phyloP scores from a whole-genome alignment of 2,329 filamentous ascomycete species.

The Aureobasidium vineae region DNA sequence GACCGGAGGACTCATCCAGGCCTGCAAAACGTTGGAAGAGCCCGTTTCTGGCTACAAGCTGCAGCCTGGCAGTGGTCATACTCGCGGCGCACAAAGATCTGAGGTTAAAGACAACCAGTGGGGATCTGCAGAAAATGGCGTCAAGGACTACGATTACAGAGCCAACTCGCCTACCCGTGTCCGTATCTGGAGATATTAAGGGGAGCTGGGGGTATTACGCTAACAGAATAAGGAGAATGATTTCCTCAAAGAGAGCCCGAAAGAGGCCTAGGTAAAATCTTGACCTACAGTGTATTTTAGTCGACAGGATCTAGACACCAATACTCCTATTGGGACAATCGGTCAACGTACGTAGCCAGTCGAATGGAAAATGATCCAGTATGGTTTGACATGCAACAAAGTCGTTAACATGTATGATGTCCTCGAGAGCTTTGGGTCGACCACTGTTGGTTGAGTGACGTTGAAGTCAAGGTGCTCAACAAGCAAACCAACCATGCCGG shows the following conservation, averaged over 20 bases:
- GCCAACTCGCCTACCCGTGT: neutral
- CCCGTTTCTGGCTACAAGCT: constrained; percentile 16
- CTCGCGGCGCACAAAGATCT: neutral
- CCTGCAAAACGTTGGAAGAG: neutral
- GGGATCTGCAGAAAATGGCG: neutral
- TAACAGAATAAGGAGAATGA: neutral
- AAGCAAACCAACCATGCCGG: neutral
- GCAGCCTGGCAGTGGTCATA: neutral
- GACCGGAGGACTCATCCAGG: constrained; percentile 43
- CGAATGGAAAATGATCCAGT: neutral
- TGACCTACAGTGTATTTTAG: neutral
- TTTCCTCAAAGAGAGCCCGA: neutral
- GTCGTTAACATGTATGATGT: no score
- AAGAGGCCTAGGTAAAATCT: neutral
- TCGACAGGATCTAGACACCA: neutral
- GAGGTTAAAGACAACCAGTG: neutral
- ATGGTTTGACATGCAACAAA: neutral
- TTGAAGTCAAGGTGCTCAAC: neutral
- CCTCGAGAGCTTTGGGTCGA: neutral
- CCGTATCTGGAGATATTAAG: neutral
- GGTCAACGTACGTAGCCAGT: neutral
- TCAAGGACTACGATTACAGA: constrained; percentile 21
- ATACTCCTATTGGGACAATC: neutral
- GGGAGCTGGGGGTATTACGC: neutral
- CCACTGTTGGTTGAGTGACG: neutral